Evolutionary conservation across 805 yeast genomes (phyloP), one percentile per base, ranked within the genome.

Genomic region (Candida namnaoensis): DNA sequence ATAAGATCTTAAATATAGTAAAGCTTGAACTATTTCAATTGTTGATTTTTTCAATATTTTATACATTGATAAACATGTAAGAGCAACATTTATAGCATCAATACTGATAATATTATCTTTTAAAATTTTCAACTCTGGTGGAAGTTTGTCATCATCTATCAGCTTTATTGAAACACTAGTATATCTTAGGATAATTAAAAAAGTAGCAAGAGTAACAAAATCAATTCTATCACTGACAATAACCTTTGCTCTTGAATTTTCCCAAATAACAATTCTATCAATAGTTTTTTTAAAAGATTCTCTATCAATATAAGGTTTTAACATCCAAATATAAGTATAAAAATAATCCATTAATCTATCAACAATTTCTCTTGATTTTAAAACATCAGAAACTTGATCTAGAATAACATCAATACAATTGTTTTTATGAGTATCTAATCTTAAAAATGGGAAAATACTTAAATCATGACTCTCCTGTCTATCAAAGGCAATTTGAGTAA

Each of bases 271-370:
- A 1, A 72, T 56, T 9, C 53, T 46, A 1, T 43, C 33, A 0
- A 69, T 49, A 3, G 47, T 50, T 5, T 44, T 43, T 4, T 36
- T 32, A 41, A 72, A 71, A 14, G 48, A 39, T 1, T 44, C 48
- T 41, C 71, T 65, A 45, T 72, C 76, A 24, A 74, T 35, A 41
- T 59, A 70, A 1, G 79, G 78, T 56, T 65, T 57, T 41, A 64
- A 65, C 1, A 72, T 68, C 56, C 73, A 71, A 23, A 72, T 52
- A 49, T 57, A 61, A 8, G 49, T 47, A 50, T 72, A 74, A 47
- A 62, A 74, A 10, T 69, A 49, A 15, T 62, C 62, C 19, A 72
- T 38, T 15, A 65, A 56, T 25, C 57, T 47, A 69, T 76, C 69
- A 8, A 64, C 49, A 1, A 66, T 60, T 15, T 54, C 59, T 38